Percentiles rank a stretch among this genome's conserved stretches.
Conservation (phyloP, 352 stramenopile genomes). For the Phytophthora syringae region DNA sequence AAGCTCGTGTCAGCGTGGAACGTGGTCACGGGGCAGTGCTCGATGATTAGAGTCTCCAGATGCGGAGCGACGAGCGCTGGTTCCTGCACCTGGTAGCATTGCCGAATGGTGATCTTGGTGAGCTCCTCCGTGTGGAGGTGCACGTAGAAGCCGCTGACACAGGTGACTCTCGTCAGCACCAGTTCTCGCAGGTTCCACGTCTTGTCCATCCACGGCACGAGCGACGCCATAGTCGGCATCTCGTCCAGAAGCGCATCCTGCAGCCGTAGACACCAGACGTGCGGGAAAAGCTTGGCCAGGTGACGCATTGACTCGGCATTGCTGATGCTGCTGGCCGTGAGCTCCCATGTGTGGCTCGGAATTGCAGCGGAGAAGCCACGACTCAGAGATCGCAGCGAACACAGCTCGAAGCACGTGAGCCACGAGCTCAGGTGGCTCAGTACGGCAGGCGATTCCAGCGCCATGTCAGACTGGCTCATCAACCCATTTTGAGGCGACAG, state of each 20-base stretch:
- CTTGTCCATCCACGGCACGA: slow-evolving; percentile 35
- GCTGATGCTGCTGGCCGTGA: slow-evolving; percentile 42
- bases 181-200: slow-evolving; percentile 50
- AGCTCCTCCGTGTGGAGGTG: slow-evolving; percentile 51
- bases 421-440: slow-evolving; percentile 55
- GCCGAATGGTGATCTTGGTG: slow-evolving; percentile 47
- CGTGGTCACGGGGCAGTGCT: slow-evolving; percentile 50
- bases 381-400: slow-evolving; percentile 37
- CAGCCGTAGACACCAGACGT: slow-evolving; percentile 46
- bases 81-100: slow-evolving; percentile 69
- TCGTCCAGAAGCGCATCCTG: slow-evolving; percentile 39
- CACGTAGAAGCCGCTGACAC: slow-evolving; percentile 55
- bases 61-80: slow-evolving; percentile 43
- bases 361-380: slow-evolving; percentile 32
- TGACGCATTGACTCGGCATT: slow-evolving; percentile 31
- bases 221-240: slow-evolving; percentile 38
- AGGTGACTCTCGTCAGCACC: slow-evolving; percentile 51
- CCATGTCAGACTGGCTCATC: slow-evolving; percentile 15
- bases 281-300: slow-evolving; percentile 43
- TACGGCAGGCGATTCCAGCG: slow-evolving; percentile 33
- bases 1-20: slow-evolving; percentile 53
- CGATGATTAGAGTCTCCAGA: slow-evolving; percentile 46
- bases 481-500: slow-evolving; percentile 1
- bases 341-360: slow-evolving; percentile 49
- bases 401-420: slow-evolving; percentile 55